These are phyloP conservation scores for Beverwykella pulmonaria DNA, from an alignment of 495 filamentous ascomycete genomes.

Conservation along the genomic window DNA sequence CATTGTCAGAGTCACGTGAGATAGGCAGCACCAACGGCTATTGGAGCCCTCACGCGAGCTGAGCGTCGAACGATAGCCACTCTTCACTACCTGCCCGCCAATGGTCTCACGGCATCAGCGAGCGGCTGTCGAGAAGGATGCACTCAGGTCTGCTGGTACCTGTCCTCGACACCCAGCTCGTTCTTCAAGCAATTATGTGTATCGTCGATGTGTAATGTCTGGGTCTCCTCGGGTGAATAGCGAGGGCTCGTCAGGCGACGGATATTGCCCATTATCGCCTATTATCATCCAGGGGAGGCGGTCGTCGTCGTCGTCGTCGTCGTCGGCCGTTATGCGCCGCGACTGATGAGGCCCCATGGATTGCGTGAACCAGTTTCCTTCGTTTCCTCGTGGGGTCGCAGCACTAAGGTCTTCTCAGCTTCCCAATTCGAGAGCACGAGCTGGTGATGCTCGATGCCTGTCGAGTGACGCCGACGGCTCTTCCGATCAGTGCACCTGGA, in stretches of 20 bases:
- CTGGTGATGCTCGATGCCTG: background rate
- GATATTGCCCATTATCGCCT: background rate
- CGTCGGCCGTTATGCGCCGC: slow-evolving; percentile 3
- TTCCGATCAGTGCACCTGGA: slow-evolving; percentile 15
- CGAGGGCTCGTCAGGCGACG: background rate
- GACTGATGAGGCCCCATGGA: too few relatives aligned
- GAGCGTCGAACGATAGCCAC: slow-evolving; percentile 8
- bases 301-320: background rate
- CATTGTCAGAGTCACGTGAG: slow-evolving; percentile 9
- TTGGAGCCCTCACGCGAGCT: slow-evolving; percentile 9
- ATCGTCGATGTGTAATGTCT: background rate
- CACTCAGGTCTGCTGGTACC: background rate
- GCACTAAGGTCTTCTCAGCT: slow-evolving; percentile 7
- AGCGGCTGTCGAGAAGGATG: slow-evolving; percentile 7
- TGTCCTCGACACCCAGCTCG: background rate
- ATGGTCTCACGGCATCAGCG: slow-evolving; percentile 1
- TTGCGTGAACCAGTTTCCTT: too few relatives aligned
- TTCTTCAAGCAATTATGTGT: background rate
- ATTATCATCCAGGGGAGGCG: too few relatives aligned
- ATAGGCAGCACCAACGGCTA: background rate
- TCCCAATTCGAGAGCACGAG: slow-evolving; percentile 23
- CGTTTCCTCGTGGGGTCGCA: slow-evolving; percentile 1
- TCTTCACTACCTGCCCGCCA: background rate
- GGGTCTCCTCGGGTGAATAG: background rate
- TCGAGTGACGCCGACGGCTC: slow-evolving; percentile 17